These are phyloP conservation scores for Agaricus sinodeliciosus DNA, from an alignment of 768 basidiomycete species.

Conservation along the genomic window DNA sequence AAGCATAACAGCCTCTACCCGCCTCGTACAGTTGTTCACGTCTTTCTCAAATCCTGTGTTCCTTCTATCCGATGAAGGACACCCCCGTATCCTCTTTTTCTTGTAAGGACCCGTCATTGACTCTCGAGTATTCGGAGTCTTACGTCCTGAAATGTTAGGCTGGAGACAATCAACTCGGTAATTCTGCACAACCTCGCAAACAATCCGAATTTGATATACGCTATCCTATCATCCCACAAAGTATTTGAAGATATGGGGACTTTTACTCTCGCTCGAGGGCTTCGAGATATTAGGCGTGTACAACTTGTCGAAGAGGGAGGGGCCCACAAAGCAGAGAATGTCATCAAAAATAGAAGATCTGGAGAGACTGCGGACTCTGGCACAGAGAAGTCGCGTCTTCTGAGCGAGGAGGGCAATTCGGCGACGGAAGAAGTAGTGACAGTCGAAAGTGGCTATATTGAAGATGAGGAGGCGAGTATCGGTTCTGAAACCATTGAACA, in stretches of 20 bases:
- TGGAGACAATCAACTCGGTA: slow-evolving; percentile 88
- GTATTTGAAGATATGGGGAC: slow-evolving; percentile 87
- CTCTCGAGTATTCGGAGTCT: background rate
- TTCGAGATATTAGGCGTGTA: slow-evolving; percentile 75
- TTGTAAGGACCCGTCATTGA: slow-evolving; percentile 43
- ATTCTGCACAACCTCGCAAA: slow-evolving; percentile 71
- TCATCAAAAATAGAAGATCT: slow-evolving; percentile 34
- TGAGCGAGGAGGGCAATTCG: slow-evolving; percentile 39
- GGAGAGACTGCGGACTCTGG: slow-evolving; percentile 27
- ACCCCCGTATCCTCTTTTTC: slow-evolving; percentile 88
- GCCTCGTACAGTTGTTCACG: slow-evolving; percentile 82
- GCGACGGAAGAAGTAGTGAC: slow-evolving; percentile 15
- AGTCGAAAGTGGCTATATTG: slow-evolving; percentile 10
- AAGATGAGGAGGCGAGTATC: slow-evolving; percentile 5
- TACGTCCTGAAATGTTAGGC: slow-evolving; percentile 32
- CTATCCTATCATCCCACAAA: slow-evolving; percentile 77
- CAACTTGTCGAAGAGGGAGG: slow-evolving; percentile 72
- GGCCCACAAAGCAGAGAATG: slow-evolving; percentile 22
- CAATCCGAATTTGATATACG: slow-evolving; percentile 86
- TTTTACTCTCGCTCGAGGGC: slow-evolving; percentile 80
- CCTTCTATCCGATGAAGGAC: slow-evolving; percentile 89
- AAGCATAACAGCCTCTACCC: slow-evolving; percentile 73
- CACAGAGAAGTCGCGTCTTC: slow-evolving; percentile 62
- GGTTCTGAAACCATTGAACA: background rate
- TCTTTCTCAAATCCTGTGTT: slow-evolving; percentile 90